phyloP scores from a whole-genome alignment of 768 basidiomycete genomes.

The Leccinum rimulosum region DNA sequence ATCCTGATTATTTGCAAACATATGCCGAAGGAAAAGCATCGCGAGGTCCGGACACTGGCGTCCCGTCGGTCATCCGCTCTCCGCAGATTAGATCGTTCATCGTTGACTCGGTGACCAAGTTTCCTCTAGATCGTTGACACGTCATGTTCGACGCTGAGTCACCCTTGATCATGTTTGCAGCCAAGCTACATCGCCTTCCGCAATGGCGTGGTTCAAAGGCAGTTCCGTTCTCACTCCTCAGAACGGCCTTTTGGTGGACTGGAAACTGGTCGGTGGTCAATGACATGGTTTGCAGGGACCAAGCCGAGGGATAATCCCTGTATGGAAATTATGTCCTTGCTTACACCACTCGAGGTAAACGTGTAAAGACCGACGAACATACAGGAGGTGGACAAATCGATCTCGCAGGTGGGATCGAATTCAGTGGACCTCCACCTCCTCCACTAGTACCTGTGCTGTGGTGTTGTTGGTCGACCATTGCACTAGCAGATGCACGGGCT shows the following conservation, averaged over 20 bases:
- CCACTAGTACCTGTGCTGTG: constrained; percentile 3
- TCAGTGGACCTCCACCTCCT: constrained; percentile 30
- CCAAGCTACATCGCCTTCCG: constrained; percentile 38
- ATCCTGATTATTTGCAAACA: constrained; percentile 18
- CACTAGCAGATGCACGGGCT: background rate
- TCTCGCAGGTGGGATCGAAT: constrained; percentile 65
- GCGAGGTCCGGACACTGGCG: constrained; percentile 9
- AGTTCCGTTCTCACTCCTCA: constrained; percentile 41
- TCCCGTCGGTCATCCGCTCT: background rate
- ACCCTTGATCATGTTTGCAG: constrained; percentile 37
- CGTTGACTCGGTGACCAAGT: constrained; percentile 39
- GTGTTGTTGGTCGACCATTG: background rate
- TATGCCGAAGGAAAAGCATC: constrained; percentile 17
- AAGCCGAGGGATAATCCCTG: constrained; percentile 33
- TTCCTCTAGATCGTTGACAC: constrained; percentile 38
- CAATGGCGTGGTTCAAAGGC: constrained; percentile 46
- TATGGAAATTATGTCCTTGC: constrained; percentile 63
- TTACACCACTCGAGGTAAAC: constrained; percentile 49
- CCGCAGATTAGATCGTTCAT: constrained; percentile 18
- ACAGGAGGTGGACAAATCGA: constrained; percentile 59
- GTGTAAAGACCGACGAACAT: constrained; percentile 39
- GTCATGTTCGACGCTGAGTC: constrained; percentile 51
- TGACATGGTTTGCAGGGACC: constrained; percentile 38
- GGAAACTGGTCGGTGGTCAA: constrained; percentile 36
- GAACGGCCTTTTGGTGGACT: constrained; percentile 48